Percentiles rank a stretch among this genome's conserved stretches.
Conservation (phyloP, 192 early-diverging fungal genomes). For the Rhizophagus sp. region DNA sequence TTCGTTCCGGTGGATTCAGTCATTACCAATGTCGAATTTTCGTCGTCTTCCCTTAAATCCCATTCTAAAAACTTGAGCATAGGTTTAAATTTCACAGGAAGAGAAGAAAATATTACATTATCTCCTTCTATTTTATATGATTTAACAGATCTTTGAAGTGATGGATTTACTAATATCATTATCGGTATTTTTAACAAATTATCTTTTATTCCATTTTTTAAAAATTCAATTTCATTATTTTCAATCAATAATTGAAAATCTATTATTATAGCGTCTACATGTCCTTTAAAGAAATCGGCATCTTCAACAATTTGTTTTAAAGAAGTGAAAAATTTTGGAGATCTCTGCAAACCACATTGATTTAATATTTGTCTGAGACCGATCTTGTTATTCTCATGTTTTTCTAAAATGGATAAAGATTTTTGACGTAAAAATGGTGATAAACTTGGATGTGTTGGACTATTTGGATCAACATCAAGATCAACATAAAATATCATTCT, state of each 20-base stretch:
- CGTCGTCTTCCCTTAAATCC: not conserved
- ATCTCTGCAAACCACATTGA: not conserved
- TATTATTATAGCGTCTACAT: constrained; percentile 5
- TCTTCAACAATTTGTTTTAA: not conserved
- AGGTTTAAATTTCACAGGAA: constrained; percentile 21
- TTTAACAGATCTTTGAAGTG: not conserved
- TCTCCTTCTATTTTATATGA: not conserved
- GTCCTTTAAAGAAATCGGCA: not conserved
- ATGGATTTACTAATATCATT: constrained; percentile 14
- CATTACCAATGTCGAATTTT: not conserved
- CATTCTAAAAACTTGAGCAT: constrained; percentile 22
- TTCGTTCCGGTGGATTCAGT: not conserved
- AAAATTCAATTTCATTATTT: constrained; percentile 4
- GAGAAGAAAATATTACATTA: constrained; percentile 3
- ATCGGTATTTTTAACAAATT: not conserved
- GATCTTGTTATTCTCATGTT: not conserved
- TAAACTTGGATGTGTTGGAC: not conserved
- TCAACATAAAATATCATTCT: constrained; percentile 20
- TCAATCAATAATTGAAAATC: constrained; percentile 13
- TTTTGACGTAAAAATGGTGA: not conserved
- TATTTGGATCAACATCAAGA: constrained; percentile 11
- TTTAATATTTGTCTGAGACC: not conserved
- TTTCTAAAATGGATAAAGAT: not conserved
- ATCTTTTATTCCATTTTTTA: not conserved
- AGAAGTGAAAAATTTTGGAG: not conserved